Percentiles rank a stretch among this genome's conserved stretches.
Evolutionary conservation across 148 eudicot genomes (phyloP).

Genomic region (Arctostaphylos glauca): DNA sequence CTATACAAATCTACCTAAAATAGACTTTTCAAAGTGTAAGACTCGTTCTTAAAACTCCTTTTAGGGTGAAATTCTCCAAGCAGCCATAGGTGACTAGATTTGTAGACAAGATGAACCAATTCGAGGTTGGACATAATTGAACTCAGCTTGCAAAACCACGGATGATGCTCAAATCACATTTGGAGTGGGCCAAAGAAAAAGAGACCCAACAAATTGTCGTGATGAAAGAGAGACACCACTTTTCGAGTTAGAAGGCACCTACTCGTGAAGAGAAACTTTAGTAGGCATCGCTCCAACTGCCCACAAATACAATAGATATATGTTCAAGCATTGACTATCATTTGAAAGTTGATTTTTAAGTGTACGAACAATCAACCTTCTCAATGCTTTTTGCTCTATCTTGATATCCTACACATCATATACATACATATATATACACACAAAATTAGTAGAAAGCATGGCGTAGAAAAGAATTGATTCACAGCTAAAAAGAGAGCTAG

Average conservation of each 20-base stretch:
- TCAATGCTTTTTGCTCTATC: background rate
- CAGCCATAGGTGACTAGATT: background rate
- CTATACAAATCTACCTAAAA: background rate
- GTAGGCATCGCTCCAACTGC: background rate
- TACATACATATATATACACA: background rate
- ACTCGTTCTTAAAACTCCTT: background rate
- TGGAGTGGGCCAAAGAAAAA: background rate
- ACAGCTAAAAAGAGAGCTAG: background rate
- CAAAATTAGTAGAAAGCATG: background rate
- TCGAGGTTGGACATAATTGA: background rate
- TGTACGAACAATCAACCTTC: background rate
- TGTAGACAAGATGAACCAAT: background rate
- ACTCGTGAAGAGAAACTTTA: too few species aligned
- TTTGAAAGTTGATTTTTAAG: background rate
- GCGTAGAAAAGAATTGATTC: background rate
- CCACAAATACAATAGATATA: background rate
- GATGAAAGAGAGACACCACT: too few species aligned
- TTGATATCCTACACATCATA: background rate
- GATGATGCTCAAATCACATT: background rate
- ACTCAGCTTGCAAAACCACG: background rate
- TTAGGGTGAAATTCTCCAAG: background rate
- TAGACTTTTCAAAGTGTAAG: background rate
- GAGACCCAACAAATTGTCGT: background rate
- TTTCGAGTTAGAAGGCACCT: too few species aligned
- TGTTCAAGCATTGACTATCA: background rate